phyloP scores from a whole-genome alignment of 2,329 filamentous ascomycete genomes.

The Nemania sp. region DNA sequence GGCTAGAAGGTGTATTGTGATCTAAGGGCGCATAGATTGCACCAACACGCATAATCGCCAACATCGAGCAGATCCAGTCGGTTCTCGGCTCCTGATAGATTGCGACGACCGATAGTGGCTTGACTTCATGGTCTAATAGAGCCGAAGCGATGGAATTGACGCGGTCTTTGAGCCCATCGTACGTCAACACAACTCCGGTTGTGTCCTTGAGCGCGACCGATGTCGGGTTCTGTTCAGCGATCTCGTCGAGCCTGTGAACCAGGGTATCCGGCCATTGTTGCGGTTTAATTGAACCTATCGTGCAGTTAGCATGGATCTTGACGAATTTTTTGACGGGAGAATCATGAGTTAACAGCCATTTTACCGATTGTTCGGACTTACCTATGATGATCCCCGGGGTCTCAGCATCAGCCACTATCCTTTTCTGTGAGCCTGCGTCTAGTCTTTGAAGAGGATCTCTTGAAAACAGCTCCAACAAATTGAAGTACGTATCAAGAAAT shows the following conservation, averaged over 20 bases:
- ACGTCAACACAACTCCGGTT: not conserved
- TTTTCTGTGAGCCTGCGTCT: too few species aligned
- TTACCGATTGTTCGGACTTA: too few species aligned
- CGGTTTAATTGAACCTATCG: too few species aligned
- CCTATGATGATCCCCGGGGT: too few species aligned
- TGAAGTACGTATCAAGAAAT: too few species aligned
- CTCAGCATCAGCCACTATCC: too few species aligned
- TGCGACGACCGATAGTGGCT: slow-evolving; percentile 37
- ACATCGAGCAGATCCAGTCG: slow-evolving; percentile 38
- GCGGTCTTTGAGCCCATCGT: not conserved
- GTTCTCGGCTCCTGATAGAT: slow-evolving; percentile 40
- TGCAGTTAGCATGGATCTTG: too few species aligned
- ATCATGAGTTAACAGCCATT: too few species aligned
- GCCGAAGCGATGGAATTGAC: not conserved
- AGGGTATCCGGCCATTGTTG: not conserved
- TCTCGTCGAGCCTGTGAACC: not conserved
- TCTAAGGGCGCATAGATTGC: slow-evolving; percentile 42
- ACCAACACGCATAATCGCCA: slow-evolving; percentile 38
- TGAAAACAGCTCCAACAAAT: too few species aligned
- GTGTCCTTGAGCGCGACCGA: not conserved
- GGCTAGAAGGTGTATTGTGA: slow-evolving; percentile 24
- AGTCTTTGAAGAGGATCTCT: too few species aligned
- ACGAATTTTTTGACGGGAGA: too few species aligned
- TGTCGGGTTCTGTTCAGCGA: not conserved
- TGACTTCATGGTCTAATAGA: slow-evolving; percentile 28